phyloP scores from a whole-genome alignment of 306 rosid genomes.

The Arachis stenosperma region DNA sequence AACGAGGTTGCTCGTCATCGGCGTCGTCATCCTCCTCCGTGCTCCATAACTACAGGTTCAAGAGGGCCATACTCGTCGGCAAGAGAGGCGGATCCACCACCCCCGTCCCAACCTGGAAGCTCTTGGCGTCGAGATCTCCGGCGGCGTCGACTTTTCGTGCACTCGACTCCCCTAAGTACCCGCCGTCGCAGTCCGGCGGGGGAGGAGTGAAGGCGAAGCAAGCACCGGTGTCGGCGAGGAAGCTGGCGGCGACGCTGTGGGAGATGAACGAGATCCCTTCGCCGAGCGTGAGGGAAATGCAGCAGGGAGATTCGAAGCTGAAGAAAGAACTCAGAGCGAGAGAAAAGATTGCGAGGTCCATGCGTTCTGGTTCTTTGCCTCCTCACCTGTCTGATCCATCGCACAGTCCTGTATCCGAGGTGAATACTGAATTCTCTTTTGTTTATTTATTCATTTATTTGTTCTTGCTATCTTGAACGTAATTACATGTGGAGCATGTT shows the following conservation, averaged over 20 bases:
- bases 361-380: conserved; percentile 86
- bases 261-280: conserved; percentile 99
- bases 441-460: not conserved
- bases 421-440: conserved; percentile 12
- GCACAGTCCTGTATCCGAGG: conserved; percentile 95
- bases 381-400: conserved; percentile 99
- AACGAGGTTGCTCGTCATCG: conserved; percentile 93
- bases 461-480: not conserved
- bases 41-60: conserved; percentile 83
- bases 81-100: conserved; percentile 89
- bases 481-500: no score
- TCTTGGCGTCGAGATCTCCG: conserved; percentile 78
- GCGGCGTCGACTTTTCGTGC: conserved; percentile 62
- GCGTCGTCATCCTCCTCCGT: conserved; percentile 91
- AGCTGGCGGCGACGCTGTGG: conserved; percentile 98
- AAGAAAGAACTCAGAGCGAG: conserved; percentile 68
- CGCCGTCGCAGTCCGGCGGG: conserved; percentile 44
- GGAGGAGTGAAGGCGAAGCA: conserved; percentile 46
- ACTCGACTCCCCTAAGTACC: conserved; percentile 64
- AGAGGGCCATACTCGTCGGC: conserved; percentile 81
- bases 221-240: conserved; percentile 91
- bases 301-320: conserved; percentile 48
- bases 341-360: conserved; percentile 70
- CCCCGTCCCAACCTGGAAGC: conserved; percentile 93
- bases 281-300: conserved; percentile 61